These are phyloP conservation scores for Xanthoconium stramineum DNA, from an alignment of 768 basidiomycete genomes.

Conservation along the genomic window DNA sequence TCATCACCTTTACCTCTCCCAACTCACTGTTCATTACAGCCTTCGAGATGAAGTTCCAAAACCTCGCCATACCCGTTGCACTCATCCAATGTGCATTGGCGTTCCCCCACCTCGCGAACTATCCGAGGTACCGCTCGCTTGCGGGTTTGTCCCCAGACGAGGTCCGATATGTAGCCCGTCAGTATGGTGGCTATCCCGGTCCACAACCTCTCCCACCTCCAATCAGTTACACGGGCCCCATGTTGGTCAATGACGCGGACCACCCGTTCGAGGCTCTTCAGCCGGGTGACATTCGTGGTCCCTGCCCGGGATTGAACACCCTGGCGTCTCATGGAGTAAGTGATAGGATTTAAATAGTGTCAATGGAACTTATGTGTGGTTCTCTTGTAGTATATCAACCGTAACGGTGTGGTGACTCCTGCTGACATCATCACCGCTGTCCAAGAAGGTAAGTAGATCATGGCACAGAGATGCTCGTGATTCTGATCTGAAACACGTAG, in stretches of 20 bases:
- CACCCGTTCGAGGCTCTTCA: constrained; percentile 12
- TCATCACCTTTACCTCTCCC: no score
- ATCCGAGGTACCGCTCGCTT: constrained; percentile 18
- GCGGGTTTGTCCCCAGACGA: constrained; percentile 13
- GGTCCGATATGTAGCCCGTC: not conserved
- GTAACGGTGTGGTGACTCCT: constrained; percentile 16
- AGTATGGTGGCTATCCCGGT: constrained; percentile 3
- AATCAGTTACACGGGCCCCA: constrained; percentile 17
- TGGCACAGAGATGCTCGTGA: no score
- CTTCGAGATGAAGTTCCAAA: not conserved
- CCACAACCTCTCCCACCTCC: constrained; percentile 17
- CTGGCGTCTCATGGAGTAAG: constrained; percentile 24
- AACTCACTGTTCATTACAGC: not conserved
- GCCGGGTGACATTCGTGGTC: constrained; percentile 23
- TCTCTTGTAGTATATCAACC: constrained; percentile 13
- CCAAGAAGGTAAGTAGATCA: constrained; percentile 14
- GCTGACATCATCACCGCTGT: constrained; percentile 6
- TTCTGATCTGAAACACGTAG: not conserved
- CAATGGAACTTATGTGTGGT: not conserved
- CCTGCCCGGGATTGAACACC: constrained; percentile 25
- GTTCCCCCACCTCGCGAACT: constrained; percentile 8
- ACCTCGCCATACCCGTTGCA: not conserved
- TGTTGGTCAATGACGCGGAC: constrained; percentile 16
- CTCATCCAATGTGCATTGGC: constrained; percentile 3
- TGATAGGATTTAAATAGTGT: not conserved